Conservation (phyloP, 768 basidiomycete genomes). For the Phlebiopsis gigantea region DNA sequence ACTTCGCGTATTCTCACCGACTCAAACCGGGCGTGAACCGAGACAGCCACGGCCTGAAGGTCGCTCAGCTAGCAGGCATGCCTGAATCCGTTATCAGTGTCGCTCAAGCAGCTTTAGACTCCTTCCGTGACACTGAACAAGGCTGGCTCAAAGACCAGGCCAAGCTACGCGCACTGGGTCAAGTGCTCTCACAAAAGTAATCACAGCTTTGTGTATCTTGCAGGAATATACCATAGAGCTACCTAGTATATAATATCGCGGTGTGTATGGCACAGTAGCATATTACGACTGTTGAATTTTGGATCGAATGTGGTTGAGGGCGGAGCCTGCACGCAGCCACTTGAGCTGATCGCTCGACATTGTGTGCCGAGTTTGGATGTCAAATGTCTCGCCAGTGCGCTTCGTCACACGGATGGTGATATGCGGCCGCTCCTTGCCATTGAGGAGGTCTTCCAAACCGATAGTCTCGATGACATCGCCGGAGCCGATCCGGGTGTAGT, state of each 20-base stretch:
- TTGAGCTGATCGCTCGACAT: conserved; percentile 87
- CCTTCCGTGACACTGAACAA: conserved; percentile 26
- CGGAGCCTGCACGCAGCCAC: conserved; percentile 87
- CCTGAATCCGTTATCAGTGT: conserved; percentile 56
- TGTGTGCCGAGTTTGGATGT: conserved; percentile 77
- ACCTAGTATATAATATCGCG: conserved; percentile 5
- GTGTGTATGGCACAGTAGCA: conserved; percentile 2
- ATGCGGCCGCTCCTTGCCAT: conserved; percentile 34
- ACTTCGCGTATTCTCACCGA: conserved; percentile 81
- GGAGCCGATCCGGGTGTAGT: conserved; percentile 79
- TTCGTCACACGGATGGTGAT: conserved; percentile 62
- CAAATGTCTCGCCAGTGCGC: conserved; percentile 53
- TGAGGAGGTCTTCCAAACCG: conserved; percentile 69
- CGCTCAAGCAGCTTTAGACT: conserved; percentile 49
- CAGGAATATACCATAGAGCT: neutral
- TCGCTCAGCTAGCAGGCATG: conserved; percentile 84
- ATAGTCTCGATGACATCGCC: conserved; percentile 80
- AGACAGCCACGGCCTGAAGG: conserved; percentile 87
- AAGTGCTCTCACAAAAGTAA: conserved; percentile 1
- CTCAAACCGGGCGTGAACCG: conserved; percentile 81
- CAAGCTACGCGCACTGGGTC: conserved; percentile 18
- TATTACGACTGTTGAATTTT: conserved; percentile 28
- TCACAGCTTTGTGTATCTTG: neutral
- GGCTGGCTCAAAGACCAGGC: neutral
- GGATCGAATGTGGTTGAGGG: conserved; percentile 83